Conservation (phyloP, 169 alveolate species). For the Eimeria falciformis region DNA sequence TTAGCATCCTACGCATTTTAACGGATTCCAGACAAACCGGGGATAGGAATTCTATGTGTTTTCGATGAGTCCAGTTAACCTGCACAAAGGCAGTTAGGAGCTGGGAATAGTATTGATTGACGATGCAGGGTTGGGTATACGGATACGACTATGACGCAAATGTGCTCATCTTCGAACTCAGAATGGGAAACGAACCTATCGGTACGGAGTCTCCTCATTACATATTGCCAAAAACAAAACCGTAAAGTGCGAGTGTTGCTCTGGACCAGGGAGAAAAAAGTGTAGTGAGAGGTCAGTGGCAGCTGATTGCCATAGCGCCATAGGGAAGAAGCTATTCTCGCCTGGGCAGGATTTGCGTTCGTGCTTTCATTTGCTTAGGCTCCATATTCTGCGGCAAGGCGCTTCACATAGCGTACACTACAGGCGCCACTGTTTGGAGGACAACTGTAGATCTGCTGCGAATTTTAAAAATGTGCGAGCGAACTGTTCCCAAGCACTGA, state of each 20-base stretch:
- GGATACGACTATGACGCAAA: conserved; percentile 72
- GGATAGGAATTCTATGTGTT: neutral
- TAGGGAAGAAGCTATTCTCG: neutral
- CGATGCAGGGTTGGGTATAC: conserved; percentile 70
- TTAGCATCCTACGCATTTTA: no score
- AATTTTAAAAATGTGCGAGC: conserved; percentile 26
- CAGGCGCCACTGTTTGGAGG: conserved; percentile 18
- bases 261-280: no score
- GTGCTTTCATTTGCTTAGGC: conserved; percentile 3
- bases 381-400: conserved; percentile 61
- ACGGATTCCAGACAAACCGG: neutral
- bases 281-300: no score
- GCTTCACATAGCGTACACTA: conserved; percentile 22
- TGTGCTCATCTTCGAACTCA: conserved; percentile 69
- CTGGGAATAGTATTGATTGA: no score
- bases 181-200: conserved; percentile 30
- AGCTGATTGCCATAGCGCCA: no score
- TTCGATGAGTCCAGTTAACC: neutral
- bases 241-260: no score
- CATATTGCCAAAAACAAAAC: no score
- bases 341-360: neutral
- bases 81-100: no score
- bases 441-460: conserved; percentile 60
- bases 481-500: no score
- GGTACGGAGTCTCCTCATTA: neutral